A percentile compares a stretch with the other conserved stretches of the same genome.
Evolutionary conservation across 1,284 basidiomycete genomes (phyloP).

Genomic region (Irpex lacteus): DNA sequence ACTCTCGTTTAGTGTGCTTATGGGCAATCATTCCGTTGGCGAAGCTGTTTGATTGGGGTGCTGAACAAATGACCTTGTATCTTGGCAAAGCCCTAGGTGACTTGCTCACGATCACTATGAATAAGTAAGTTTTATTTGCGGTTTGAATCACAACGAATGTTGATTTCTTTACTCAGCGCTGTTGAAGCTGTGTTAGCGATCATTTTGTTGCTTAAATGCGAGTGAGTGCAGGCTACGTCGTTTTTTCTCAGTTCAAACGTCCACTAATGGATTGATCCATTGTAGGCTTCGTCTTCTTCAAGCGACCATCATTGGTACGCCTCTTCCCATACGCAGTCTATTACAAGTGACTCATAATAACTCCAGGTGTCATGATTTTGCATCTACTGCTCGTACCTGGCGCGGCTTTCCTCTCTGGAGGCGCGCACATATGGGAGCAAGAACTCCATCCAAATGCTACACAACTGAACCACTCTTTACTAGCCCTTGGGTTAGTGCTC

Average conservation of each 20-base stretch:
- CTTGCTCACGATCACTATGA: constrained; percentile 53
- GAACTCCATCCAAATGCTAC: constrained; percentile 47
- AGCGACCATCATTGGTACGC: constrained; percentile 53
- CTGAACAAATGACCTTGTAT: constrained; percentile 60
- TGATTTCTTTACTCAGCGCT: constrained; percentile 22
- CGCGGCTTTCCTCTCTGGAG: constrained; percentile 54
- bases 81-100: constrained; percentile 57
- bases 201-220: constrained; percentile 60
- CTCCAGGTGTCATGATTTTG: constrained; percentile 54
- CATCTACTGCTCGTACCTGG: constrained; percentile 64
- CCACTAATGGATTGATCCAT: background rate
- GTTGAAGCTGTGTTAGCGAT: constrained; percentile 67
- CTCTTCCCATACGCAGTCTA: background rate
- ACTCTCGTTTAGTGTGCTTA: constrained; percentile 42
- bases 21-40: constrained; percentile 57
- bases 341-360: background rate
- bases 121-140: constrained; percentile 43
- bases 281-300: constrained; percentile 52
- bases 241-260: background rate
- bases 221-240: constrained; percentile 44
- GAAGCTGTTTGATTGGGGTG: constrained; percentile 56
- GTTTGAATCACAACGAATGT: background rate
- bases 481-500: constrained; percentile 54
- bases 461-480: constrained; percentile 63
- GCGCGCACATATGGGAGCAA: constrained; percentile 50